Conservation (phyloP, 2,329 filamentous ascomycete genomes). For the Amphichorda felina region DNA sequence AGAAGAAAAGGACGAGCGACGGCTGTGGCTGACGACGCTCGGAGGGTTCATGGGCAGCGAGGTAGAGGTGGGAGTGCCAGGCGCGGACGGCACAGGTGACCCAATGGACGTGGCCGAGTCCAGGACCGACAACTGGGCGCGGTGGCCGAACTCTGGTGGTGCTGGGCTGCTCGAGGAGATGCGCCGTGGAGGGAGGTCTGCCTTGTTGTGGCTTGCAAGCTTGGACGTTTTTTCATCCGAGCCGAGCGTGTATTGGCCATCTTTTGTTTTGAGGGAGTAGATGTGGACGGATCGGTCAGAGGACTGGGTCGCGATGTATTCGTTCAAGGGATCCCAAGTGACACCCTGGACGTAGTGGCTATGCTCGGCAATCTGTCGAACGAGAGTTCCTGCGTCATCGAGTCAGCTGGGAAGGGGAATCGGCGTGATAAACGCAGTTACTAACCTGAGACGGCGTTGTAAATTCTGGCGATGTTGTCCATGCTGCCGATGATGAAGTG, state of each 20-base stretch:
- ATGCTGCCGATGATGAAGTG: slow-evolving; percentile 99
- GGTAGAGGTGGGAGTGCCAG: slow-evolving; percentile 83
- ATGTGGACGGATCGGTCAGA: slow-evolving; percentile 97
- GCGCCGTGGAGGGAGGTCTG: slow-evolving; percentile 83
- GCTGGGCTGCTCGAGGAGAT: slow-evolving; percentile 89
- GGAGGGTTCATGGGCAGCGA: slow-evolving; percentile 94
- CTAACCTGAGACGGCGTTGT: slow-evolving; percentile 82
- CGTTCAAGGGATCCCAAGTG: slow-evolving; percentile 94
- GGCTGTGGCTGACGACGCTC: slow-evolving; percentile 75
- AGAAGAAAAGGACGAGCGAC: slow-evolving; percentile 85
- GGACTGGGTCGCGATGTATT: slow-evolving; percentile 96
- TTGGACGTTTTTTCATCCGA: slow-evolving; percentile 60
- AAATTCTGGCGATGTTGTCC: slow-evolving; percentile 96
- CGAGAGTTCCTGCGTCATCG: slow-evolving; percentile 41
- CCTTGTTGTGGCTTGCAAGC: slow-evolving; percentile 65
- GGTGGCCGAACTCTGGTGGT: slow-evolving; percentile 65
- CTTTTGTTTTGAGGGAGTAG: slow-evolving; percentile 91
- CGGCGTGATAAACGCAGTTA: slow-evolving; percentile 1
- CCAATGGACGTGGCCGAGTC: slow-evolving; percentile 47
- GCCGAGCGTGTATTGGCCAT: slow-evolving; percentile 79
- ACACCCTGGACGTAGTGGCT: slow-evolving; percentile 98
- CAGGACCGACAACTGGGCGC: slow-evolving; percentile 48
- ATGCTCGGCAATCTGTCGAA: slow-evolving; percentile 92
- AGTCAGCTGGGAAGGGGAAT: not conserved
- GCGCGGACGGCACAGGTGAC: slow-evolving; percentile 82